A percentile compares a stretch with the other conserved stretches of the same genome.
Evolutionary conservation across 2,329 filamentous ascomycete genomes (phyloP).

Genomic region (Aureobasidium sp.): DNA sequence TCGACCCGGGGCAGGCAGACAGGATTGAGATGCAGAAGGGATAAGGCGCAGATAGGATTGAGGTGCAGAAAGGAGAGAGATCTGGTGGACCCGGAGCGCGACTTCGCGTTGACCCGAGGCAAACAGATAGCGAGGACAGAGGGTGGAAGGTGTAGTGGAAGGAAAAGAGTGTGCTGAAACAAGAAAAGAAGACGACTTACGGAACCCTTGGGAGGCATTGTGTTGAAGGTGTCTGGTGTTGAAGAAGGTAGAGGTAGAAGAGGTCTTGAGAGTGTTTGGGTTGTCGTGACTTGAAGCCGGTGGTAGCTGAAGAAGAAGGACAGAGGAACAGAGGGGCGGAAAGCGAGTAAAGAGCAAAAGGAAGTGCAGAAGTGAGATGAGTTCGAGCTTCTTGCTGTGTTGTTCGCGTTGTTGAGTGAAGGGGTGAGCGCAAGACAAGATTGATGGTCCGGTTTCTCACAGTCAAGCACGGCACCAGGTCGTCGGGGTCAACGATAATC

Average conservation of each 20-base stretch:
- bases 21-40: background rate
- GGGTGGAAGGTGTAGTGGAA: background rate
- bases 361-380: background rate
- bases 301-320: background rate
- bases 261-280: background rate
- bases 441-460: background rate
- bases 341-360: background rate
- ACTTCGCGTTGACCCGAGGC: background rate
- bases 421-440: background rate
- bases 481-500: background rate
- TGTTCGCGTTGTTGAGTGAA: background rate
- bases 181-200: background rate
- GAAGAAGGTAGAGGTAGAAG: background rate
- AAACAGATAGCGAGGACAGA: background rate
- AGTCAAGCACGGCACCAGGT: background rate
- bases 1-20: background rate
- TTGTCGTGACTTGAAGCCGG: background rate
- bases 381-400: background rate
- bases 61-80: background rate
- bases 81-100: background rate
- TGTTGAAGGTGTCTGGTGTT: background rate
- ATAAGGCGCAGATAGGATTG: background rate
- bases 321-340: background rate
- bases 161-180: background rate
- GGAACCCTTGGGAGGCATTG: slow-evolving; percentile 6